Evolutionary conservation across 345 rosid species (phyloP).

Genomic region (Aquilaria malaccensis): DNA sequence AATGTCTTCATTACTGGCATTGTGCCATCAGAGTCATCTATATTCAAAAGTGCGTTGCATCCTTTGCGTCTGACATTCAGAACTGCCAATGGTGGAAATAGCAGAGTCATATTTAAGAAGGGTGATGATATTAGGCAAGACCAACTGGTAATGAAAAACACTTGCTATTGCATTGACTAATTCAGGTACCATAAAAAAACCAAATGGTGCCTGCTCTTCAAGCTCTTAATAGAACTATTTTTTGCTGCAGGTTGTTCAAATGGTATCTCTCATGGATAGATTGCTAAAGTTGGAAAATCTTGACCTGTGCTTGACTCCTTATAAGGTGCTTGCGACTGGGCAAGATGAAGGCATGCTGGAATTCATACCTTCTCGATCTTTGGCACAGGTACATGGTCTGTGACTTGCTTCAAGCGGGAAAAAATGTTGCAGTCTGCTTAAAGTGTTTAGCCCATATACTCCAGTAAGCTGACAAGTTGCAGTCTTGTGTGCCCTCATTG

Average conservation of each 20-base stretch:
- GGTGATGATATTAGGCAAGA: slow-evolving; percentile 99
- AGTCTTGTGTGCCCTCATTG: too few species aligned
- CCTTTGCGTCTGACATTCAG: slow-evolving; percentile 89
- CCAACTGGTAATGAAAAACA: slow-evolving; percentile 58
- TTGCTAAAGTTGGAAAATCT: slow-evolving; percentile 93
- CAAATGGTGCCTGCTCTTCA: slow-evolving; percentile 4
- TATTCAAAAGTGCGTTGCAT: slow-evolving; percentile 88
- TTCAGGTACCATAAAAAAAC: not conserved
- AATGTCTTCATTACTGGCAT: slow-evolving; percentile 76
- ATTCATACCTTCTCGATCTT: slow-evolving; percentile 86
- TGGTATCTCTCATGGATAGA: slow-evolving; percentile 99
- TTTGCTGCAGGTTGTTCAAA: slow-evolving; percentile 80
- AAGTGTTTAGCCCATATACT: too few species aligned
- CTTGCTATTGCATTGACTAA: slow-evolving; percentile 11
- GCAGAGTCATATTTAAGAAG: slow-evolving; percentile 87
- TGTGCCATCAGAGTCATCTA: slow-evolving; percentile 86
- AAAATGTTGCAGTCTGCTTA: not conserved
- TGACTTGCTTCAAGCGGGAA: too few species aligned
- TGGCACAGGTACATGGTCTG: slow-evolving; percentile 65
- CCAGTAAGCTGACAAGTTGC: too few species aligned
- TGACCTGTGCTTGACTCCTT: slow-evolving; percentile 87
- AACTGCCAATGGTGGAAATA: slow-evolving; percentile 64
- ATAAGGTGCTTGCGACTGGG: slow-evolving; percentile 93
- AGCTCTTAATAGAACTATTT: slow-evolving; percentile 15
- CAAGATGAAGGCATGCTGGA: slow-evolving; percentile 99